Percentiles rank a stretch among this genome's conserved stretches.
phyloP scores from a whole-genome alignment of 148 eudicot species.

The Euryodendron excelsum region DNA sequence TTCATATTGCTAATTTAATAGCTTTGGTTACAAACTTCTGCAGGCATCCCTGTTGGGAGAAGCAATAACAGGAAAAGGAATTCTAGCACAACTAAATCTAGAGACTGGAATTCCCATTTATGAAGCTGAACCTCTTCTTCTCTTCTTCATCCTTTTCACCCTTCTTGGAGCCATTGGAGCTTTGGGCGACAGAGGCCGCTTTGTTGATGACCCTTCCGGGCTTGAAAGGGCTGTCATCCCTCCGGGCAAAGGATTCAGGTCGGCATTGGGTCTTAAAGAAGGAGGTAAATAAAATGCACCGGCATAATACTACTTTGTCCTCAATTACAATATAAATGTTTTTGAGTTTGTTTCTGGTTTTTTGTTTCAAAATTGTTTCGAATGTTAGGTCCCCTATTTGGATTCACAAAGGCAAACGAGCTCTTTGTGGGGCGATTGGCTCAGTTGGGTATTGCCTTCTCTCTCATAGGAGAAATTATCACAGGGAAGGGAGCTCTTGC shows the following conservation, averaged over 20 bases:
- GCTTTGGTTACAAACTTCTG: not conserved
- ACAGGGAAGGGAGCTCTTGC: conserved; percentile 99
- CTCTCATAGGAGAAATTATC: conserved; percentile 85
- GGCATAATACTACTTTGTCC: not conserved
- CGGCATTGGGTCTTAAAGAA: conserved; percentile 73
- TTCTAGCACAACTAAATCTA: conserved; percentile 70
- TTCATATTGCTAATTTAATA: not conserved
- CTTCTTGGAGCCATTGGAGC: conserved; percentile 97
- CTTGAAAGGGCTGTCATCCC: conserved; percentile 79
- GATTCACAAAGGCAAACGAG: conserved; percentile 95
- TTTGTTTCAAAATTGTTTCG: not conserved
- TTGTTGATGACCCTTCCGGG: conserved; percentile 76
- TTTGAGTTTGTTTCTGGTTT: not conserved
- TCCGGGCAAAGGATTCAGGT: conserved; percentile 69
- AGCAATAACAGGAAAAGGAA: conserved; percentile 88
- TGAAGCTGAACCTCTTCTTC: conserved; percentile 89
- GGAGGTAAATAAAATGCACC: conserved; percentile 41
- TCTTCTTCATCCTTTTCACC: conserved; percentile 93
- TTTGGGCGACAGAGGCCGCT: conserved; percentile 82
- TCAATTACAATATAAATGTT: too few species aligned
- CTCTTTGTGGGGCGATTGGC: conserved; percentile 94
- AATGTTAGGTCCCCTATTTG: conserved; percentile 73
- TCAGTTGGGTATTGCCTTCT: conserved; percentile 86
- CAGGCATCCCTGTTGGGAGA: conserved; percentile 96
- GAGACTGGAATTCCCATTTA: conserved; percentile 97